Percentiles rank a stretch among this genome's conserved stretches.
Conservation (phyloP, 495 filamentous ascomycete species). For the Talaromyces wortmannii region DNA sequence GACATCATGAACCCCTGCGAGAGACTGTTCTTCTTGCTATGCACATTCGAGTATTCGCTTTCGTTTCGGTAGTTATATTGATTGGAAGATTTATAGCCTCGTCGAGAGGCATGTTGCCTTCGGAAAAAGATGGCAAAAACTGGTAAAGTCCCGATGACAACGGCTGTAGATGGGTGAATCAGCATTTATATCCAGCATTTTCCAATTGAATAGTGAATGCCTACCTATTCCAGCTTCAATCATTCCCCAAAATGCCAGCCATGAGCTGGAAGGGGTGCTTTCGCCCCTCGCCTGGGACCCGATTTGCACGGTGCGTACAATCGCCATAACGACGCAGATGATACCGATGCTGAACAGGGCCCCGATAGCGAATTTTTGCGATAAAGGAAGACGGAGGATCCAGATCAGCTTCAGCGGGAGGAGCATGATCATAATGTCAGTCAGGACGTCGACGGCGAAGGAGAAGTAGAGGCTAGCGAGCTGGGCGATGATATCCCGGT, state of each 20-base stretch:
- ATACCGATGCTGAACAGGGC: conserved; percentile 42
- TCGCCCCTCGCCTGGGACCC: conserved; percentile 5
- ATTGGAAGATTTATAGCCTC: not conserved
- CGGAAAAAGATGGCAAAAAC: conserved; percentile 3
- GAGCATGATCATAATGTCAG: conserved; percentile 45
- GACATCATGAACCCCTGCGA: not conserved
- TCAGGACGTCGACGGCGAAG: conserved; percentile 32
- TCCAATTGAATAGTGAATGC: not conserved
- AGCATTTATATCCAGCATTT: not conserved
- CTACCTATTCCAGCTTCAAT: conserved; percentile 19
- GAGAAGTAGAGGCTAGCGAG: conserved; percentile 33
- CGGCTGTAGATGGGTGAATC: not conserved
- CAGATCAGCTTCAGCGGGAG: conserved; percentile 43
- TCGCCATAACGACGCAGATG: conserved; percentile 43
- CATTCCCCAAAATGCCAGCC: conserved; percentile 19
- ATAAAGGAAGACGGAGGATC: conserved; percentile 33
- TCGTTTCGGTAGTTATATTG: not conserved
- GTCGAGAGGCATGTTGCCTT: not conserved
- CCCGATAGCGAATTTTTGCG: conserved; percentile 40
- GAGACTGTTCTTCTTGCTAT: not conserved
- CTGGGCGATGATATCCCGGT: conserved; percentile 23
- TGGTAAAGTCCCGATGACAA: conserved; percentile 3
- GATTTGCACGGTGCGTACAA: conserved; percentile 36
- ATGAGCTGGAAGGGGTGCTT: conserved; percentile 12
- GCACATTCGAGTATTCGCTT: not conserved